These are phyloP conservation scores for Beauveria asiatica DNA, from an alignment of 2,329 filamentous ascomycete genomes.

Conservation along the genomic window DNA sequence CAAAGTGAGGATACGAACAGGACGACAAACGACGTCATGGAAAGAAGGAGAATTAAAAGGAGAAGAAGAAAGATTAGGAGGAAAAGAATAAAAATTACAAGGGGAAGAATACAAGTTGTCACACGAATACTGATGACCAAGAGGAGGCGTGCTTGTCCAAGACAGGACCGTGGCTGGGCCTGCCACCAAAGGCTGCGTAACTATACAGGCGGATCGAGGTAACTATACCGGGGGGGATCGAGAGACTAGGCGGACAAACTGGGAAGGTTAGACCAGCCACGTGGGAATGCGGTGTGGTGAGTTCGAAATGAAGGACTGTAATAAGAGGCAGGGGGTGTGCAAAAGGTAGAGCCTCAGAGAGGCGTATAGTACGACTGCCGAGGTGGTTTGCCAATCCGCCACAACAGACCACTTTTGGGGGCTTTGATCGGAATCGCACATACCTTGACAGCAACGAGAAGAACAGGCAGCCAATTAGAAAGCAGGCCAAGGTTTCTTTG, in stretches of 20 bases:
- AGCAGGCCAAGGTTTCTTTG: background rate
- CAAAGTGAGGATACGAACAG: background rate
- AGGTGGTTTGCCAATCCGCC: background rate
- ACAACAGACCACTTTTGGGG: background rate
- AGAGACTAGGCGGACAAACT: background rate
- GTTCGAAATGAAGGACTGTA: slow-evolving; percentile 6
- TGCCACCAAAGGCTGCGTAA: background rate
- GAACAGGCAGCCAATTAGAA: too few species aligned
- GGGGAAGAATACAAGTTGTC: background rate
- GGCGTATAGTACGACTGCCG: background rate
- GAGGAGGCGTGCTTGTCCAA: background rate
- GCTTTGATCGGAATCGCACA: background rate
- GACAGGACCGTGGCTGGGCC: background rate
- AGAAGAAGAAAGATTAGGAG: background rate
- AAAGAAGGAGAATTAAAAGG: background rate
- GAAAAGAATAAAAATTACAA: slow-evolving; percentile 12
- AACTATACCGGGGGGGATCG: background rate
- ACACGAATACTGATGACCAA: background rate
- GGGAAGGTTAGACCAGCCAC: background rate
- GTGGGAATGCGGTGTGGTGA: slow-evolving; percentile 8
- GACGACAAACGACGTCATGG: background rate
- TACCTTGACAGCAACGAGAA: background rate
- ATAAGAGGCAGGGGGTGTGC: background rate
- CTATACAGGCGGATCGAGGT: background rate
- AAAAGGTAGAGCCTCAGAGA: background rate